phyloP scores from a whole-genome alignment of 176 grass and related monocot species.

The Musa troglodytarum region DNA sequence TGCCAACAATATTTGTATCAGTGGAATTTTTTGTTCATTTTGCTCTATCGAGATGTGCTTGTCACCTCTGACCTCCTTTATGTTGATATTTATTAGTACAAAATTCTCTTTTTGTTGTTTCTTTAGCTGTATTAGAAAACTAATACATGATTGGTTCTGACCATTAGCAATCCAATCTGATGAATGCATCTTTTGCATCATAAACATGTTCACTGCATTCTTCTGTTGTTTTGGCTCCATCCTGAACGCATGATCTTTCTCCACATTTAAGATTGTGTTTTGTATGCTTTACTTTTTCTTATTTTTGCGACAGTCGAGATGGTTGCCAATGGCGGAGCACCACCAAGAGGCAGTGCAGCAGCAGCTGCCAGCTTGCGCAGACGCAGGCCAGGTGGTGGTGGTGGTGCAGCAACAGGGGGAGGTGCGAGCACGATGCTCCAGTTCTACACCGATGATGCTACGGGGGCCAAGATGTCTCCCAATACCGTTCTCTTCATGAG shows the following conservation, averaged over 20 bases:
- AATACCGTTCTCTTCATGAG: slow-evolving; percentile 91
- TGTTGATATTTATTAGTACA: too few species aligned
- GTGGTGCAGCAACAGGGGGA: slow-evolving; percentile 21
- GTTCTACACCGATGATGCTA: slow-evolving; percentile 81
- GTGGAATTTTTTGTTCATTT: too few species aligned
- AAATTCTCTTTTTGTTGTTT: too few species aligned
- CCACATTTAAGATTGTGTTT: too few species aligned
- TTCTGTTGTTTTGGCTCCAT: background rate
- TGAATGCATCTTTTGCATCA: too few species aligned
- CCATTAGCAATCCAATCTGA: too few species aligned
- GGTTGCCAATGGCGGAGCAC: slow-evolving; percentile 62
- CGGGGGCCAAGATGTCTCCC: slow-evolving; percentile 80
- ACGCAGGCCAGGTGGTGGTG: slow-evolving; percentile 37
- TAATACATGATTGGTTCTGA: too few species aligned
- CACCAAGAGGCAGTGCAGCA: slow-evolving; percentile 49
- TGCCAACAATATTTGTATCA: too few species aligned
- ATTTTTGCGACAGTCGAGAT: slow-evolving; percentile 26
- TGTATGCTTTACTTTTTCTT: background rate
- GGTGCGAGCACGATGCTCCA: slow-evolving; percentile 70
- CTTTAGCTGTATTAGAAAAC: too few species aligned
- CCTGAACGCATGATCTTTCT: background rate
- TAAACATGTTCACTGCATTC: too few species aligned
- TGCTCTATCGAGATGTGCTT: too few species aligned
- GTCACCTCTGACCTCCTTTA: too few species aligned
- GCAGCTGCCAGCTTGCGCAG: slow-evolving; percentile 62